Evolutionary conservation across 768 basidiomycete species (phyloP), one percentile per base, ranked within the genome.

Genomic region (Lactarius akahatsu): DNA sequence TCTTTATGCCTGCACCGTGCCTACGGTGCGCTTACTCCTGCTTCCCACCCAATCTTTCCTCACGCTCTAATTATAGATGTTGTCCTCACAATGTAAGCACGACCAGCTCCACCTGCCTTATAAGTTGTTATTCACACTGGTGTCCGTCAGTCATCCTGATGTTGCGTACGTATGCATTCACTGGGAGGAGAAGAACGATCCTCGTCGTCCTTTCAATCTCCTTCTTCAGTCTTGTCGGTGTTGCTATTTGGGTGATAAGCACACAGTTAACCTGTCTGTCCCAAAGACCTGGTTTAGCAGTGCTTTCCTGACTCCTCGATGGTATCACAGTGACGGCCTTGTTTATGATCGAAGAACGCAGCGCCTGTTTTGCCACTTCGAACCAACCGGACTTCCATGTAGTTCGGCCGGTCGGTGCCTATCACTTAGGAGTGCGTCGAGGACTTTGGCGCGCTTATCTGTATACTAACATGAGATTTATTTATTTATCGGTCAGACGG

Each of bases 131-230:
- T 54, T 68, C 28, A 68, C 36, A 2, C n/a, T 45, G n/a, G 3
- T 50, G 26, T 28, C n/a, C 3, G 1, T 61, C 20, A 69, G 69
- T 63, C 28, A 66, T 69, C 23, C 50, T 69, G 11, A 67, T 69
- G 68, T 40, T 69, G 41, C 68, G 68, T 38, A 59, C 68, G 10
- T 68, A 69, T 20, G 66, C 69, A 4, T 69, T 69, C 56, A 32
- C 69, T 15, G 69, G 66, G 15, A 62, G 62, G 34, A 41, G 3
- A 36, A 55, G 26, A 30, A 11, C 11, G 1, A 6, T 68, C 41
- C 66, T 69, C 7, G 43, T 43, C 62, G 7, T n/a, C 36, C 69
- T 69, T 18, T 61, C 13, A 1, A 9, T 23, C 18, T 32, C 23
- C 30, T 63, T 69, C 40, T 23, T 36, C 15, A 32, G 23, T 57